Evolutionary conservation across 2,329 filamentous ascomycete species (phyloP), one percentile per base, ranked within the genome.

Genomic region (Leptographium lundbergii): DNA sequence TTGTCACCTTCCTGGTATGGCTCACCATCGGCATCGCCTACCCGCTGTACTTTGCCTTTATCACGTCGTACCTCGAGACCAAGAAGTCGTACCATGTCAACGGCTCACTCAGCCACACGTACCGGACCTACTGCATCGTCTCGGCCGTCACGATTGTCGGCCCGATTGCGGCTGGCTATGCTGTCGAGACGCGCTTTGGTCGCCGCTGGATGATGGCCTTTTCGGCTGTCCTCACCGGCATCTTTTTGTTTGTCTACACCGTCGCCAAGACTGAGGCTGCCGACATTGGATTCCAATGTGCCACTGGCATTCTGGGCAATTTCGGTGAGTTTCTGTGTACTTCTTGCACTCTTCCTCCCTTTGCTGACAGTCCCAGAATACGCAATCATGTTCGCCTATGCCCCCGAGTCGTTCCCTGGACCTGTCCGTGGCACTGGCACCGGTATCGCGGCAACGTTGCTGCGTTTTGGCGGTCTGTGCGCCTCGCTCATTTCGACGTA

Each of bases 391-490:
- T 91, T 91, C 66, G 81, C 83, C 0, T 91, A 89, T 65, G 91
- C 88, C 0, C 88, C 88, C 0, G 88, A 91, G 67, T 77, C 91
- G 39, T 92, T 91, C 65, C 83, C 86, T 0, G 90, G 87, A 0
- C 87, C 87, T 57, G 83, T 91, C 66, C 78, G 88, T 0, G 88
- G 88, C 0, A 91, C 88, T 0, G 89, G 88, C 0, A 92, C 91
- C 68, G 88, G 87, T 0, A 71, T 92, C 51, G 84, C 87, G 0
- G 87, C 87, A 3, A 85, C 82, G 84, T 80, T 1, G 87, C 88
- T 0, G 86, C 69, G 72, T 22, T 45, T 61, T 10, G 60, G 61
- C 17, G 61, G 59, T 6, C 54, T 63, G 2, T 51, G 57, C 2
- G 61, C 61, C 5, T 61, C 61, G 22, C n/a, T 63, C 14, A 59